phyloP scores from a whole-genome alignment of 2,329 filamentous ascomycete species.

The Penicillium sp. region DNA sequence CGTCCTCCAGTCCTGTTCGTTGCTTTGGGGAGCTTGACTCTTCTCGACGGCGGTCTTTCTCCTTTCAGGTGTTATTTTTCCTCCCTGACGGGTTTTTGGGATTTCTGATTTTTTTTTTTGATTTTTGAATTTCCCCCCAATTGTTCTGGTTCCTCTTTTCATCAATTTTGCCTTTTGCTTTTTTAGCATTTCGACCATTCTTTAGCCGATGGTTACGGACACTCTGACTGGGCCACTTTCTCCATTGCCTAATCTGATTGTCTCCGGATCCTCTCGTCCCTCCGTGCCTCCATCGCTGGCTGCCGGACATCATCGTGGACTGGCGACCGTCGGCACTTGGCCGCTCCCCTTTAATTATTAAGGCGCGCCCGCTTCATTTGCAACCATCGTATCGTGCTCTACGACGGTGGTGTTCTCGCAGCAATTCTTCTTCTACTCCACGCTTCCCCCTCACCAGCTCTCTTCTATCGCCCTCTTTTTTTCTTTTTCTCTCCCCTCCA shows the following conservation, averaged over 20 bases:
- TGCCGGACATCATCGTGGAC: slow-evolving; percentile 15
- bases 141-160: too few relatives aligned
- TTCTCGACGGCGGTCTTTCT: too few relatives aligned
- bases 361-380: not conserved
- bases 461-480: not conserved
- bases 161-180: too few relatives aligned
- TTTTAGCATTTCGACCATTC: not conserved
- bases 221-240: not conserved
- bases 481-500: not conserved
- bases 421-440: not conserved
- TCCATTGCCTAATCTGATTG: too few relatives aligned
- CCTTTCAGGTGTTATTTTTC: too few relatives aligned
- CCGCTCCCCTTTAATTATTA: slow-evolving; percentile 3
- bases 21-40: too few relatives aligned
- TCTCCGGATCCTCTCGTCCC: slow-evolving; percentile 1
- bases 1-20: too few relatives aligned
- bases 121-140: too few relatives aligned
- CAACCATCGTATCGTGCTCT: not conserved
- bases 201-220: too few relatives aligned
- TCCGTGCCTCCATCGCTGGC: slow-evolving; percentile 2
- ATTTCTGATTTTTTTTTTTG: too few relatives aligned
- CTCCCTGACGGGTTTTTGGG: too few relatives aligned
- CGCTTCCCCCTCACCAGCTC: not conserved
- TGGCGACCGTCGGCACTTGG: not conserved
- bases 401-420: not conserved